Base-by-base conservation (phyloP, 2,329 filamentous ascomycete species). In the Penicillium hordei region DNA sequence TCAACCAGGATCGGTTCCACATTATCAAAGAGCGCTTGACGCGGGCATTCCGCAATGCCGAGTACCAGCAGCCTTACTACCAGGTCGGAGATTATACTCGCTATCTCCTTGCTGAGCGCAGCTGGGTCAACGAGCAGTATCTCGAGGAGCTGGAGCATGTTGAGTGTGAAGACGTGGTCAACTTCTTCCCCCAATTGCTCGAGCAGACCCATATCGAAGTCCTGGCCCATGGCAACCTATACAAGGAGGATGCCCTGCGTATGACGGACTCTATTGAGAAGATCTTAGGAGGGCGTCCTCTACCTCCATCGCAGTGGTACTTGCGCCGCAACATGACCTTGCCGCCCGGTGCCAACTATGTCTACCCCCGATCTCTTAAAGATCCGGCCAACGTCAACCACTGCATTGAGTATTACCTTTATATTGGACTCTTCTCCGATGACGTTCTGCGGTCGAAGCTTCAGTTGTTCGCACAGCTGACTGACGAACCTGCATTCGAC, bases 401-500 rank as follows among this genome's bases (percentile, higher is more conserved):
- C 72, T 92, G 89, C 63, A 87, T 94, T 52, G 90, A 93, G 70
- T 92, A 91, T 60, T 87, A 88, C 68, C 80, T 93, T 10, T 87
- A 86, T 57, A 79, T 91, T 46, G 89, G 90, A 21, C 83, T 85
- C 61, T 85, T 86, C 62, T 82, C 85, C 3, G 87, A 96, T 69
- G 83, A 87, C n/a, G 71, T 76, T 6, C 75, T 90, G 13, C 86
- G 91, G 19, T 90, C 93, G 15, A 92, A 90, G 74, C 83, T 90
- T 0, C 81, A 95, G 42, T 82, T 99, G 6, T 83, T 97, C 42
- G 89, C 91, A 27, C 94, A 97, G 75, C 89, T 99, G 78, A 87
- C 91, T 0, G 90, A 96, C 56, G 94, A 99, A 77, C 93, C 93
- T 4, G 89, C 89, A 9, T 99, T 97, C 71, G 91, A 99, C 75